Evolutionary conservation across 2,329 filamentous ascomycete species (phyloP).

Genomic region (Colletotrichum somersetense): DNA sequence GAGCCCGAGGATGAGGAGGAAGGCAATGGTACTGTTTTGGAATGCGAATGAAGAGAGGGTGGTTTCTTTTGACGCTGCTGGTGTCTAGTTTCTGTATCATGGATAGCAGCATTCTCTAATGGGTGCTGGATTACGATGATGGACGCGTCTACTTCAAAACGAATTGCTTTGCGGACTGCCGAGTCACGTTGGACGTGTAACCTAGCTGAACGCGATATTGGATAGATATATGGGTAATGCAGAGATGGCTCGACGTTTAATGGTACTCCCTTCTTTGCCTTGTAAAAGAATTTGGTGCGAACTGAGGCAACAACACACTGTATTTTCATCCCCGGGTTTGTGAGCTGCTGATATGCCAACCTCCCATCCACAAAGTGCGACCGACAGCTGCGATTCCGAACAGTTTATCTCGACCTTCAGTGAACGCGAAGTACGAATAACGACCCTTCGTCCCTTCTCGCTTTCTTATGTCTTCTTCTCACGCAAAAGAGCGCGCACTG

Average conservation of each 20-base stretch:
- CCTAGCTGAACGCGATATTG: slow-evolving; percentile 31
- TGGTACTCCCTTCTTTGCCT: background rate
- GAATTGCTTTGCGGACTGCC: slow-evolving; percentile 23
- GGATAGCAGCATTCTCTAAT: slow-evolving; percentile 13
- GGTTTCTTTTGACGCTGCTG: background rate
- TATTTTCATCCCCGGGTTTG: background rate
- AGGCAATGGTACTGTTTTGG: background rate
- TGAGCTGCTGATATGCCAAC: background rate
- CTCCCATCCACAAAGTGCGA: background rate
- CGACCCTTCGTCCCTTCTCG: background rate
- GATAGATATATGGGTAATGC: slow-evolving; percentile 42
- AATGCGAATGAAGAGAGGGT: background rate
- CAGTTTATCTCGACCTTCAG: background rate
- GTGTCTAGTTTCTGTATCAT: slow-evolving; percentile 10
- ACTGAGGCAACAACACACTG: background rate
- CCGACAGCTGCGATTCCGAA: background rate
- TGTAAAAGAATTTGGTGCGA: background rate
- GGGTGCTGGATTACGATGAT: slow-evolving; percentile 31
- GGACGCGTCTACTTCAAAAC: slow-evolving; percentile 30
- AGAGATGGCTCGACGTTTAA: slow-evolving; percentile 37
- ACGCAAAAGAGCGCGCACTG: background rate
- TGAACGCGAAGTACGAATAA: background rate
- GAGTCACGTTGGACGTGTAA: slow-evolving; percentile 6
- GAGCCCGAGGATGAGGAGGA: background rate
- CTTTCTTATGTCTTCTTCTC: too few relatives aligned